phyloP scores from a whole-genome alignment of 129 eudicot species.

The Logfia minima region DNA sequence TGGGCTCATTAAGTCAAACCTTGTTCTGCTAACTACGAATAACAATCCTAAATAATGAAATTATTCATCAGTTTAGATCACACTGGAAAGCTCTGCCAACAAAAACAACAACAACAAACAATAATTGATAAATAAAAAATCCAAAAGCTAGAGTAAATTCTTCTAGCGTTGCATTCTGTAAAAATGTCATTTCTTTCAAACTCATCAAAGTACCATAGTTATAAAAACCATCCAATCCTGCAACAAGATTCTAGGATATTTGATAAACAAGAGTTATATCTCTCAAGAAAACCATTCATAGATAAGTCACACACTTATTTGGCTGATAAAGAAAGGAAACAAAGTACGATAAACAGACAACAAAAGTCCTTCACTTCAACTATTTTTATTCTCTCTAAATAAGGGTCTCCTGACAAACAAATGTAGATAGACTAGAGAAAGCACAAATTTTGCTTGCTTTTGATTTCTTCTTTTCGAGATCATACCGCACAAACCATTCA shows the following conservation, averaged over 20 bases:
- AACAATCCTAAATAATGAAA: no score
- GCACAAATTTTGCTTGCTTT: background rate
- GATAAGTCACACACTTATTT: background rate
- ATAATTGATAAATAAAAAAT: no score
- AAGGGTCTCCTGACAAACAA: constrained; percentile 22
- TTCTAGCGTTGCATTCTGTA: no score
- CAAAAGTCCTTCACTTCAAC: constrained; percentile 8
- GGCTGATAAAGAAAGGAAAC: background rate
- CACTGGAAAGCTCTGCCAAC: no score
- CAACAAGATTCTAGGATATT: constrained; percentile 2
- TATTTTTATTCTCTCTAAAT: constrained; percentile 12
- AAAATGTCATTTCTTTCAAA: background rate
- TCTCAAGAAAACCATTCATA: constrained; percentile 4
- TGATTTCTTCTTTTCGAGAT: constrained; percentile 9
- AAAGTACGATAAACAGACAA: background rate
- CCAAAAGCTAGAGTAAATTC: no score
- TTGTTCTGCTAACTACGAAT: no score
- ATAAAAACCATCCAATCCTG: background rate
- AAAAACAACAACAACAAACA: no score
- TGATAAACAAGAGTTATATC: background rate
- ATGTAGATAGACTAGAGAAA: background rate
- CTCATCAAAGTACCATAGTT: background rate
- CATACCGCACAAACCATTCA: constrained; percentile 3
- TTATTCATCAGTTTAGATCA: no score
- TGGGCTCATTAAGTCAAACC: no score